Conservation (phyloP, 2,329 filamentous ascomycete species). For the Daldinia sp. region DNA sequence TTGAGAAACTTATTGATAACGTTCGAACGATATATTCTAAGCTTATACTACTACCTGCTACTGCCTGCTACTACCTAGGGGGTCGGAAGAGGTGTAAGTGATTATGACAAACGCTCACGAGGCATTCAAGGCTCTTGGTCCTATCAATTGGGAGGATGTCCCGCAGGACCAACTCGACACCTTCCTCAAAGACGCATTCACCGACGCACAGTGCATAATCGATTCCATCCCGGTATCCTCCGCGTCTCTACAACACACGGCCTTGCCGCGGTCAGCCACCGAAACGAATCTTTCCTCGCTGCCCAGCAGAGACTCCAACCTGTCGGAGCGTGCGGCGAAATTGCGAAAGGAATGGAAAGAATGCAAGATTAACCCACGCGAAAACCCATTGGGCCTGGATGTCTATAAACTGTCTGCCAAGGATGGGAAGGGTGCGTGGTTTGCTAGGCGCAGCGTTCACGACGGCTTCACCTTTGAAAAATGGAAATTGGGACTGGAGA, state of each 20-base stretch:
- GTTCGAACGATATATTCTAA: not conserved
- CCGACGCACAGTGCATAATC: slow-evolving; percentile 72
- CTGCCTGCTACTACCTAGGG: no score
- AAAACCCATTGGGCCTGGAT: slow-evolving; percentile 78
- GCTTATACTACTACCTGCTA: not conserved
- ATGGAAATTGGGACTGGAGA: slow-evolving; percentile 79
- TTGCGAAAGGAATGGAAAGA: slow-evolving; percentile 91
- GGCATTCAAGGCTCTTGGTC: slow-evolving; percentile 61
- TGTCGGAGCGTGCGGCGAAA: slow-evolving; percentile 58
- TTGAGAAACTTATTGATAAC: no score
- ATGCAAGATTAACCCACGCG: slow-evolving; percentile 72
- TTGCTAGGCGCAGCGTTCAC: slow-evolving; percentile 84
- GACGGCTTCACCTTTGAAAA: slow-evolving; percentile 77
- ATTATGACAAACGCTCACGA: slow-evolving; percentile 51
- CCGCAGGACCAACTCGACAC: slow-evolving; percentile 57
- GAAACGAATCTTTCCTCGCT: slow-evolving; percentile 59
- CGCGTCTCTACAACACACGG: slow-evolving; percentile 53
- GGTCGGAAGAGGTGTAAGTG: slow-evolving; percentile 2
- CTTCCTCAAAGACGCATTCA: slow-evolving; percentile 68
- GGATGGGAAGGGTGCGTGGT: slow-evolving; percentile 89
- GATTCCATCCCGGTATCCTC: slow-evolving; percentile 74
- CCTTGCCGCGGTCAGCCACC: slow-evolving; percentile 63
- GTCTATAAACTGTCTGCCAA: slow-evolving; percentile 82
- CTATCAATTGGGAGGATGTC: slow-evolving; percentile 57
- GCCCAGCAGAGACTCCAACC: slow-evolving; percentile 58